A percentile compares a stretch with the other conserved stretches of the same genome.
These are phyloP conservation scores for Trypanosoma platydactyli DNA, from an alignment of 208 protist species.

Conservation along the genomic window DNA sequence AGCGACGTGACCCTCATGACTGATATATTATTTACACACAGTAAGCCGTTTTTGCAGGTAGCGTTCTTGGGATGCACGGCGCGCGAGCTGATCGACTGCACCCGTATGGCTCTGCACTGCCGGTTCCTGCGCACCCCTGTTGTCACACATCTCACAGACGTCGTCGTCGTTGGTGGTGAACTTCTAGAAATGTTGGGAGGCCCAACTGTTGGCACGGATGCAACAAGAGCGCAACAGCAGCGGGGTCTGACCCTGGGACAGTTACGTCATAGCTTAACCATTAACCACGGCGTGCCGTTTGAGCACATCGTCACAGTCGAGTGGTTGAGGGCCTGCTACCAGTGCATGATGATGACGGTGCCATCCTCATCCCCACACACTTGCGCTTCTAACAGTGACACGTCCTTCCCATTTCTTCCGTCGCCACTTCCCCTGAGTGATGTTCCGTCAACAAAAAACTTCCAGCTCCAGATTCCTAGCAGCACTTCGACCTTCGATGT, in stretches of 20 bases:
- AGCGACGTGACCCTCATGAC: neutral
- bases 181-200: constrained; percentile 28
- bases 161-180: constrained; percentile 70
- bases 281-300: constrained; percentile 18
- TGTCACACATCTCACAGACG: constrained; percentile 56
- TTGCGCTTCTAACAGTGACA: neutral
- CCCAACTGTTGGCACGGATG: neutral
- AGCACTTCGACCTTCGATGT: neutral
- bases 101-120: constrained; percentile 35
- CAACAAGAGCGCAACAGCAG: constrained; percentile 5
- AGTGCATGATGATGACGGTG: constrained; percentile 9
- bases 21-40: constrained; percentile 19
- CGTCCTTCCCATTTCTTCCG: constrained; percentile 2
- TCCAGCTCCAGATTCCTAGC: constrained; percentile 5
- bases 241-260: neutral
- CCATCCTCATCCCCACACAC: neutral
- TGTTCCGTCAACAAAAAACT: constrained; percentile 18
- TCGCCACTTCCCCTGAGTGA: constrained; percentile 15
- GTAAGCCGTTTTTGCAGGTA: constrained; percentile 51
- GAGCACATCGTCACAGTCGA: constrained; percentile 25
- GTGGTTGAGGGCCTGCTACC: constrained; percentile 25
- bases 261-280: constrained; percentile 14
- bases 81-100: constrained; percentile 37
- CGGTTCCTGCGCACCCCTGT: constrained; percentile 60
- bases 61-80: constrained; percentile 51